Conservation (phyloP, 1,284 basidiomycete species). For the Ceratobasidium sp. region DNA sequence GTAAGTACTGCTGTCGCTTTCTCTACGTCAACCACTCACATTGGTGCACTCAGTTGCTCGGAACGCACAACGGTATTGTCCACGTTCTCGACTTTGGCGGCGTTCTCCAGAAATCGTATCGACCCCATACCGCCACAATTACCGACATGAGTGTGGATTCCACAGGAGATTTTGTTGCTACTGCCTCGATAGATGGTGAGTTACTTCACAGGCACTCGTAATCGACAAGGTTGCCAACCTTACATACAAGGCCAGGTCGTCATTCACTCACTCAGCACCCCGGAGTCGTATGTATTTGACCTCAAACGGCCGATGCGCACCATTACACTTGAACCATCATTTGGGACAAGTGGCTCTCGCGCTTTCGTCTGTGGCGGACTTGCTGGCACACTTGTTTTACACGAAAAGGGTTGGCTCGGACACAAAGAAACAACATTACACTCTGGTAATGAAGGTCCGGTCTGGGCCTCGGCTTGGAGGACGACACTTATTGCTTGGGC, state of each 20-base stretch:
- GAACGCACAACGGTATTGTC: constrained; percentile 92
- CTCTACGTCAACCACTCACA: constrained; percentile 39
- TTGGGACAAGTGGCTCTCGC: constrained; percentile 82
- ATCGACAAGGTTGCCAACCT: constrained; percentile 48
- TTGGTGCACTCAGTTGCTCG: constrained; percentile 67
- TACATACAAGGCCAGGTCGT: constrained; percentile 79
- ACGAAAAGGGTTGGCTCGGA: constrained; percentile 97
- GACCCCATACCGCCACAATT: constrained; percentile 91
- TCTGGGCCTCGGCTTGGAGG: constrained; percentile 92
- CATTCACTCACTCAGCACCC: constrained; percentile 83
- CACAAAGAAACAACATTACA: constrained; percentile 91
- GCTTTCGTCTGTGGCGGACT: constrained; percentile 94
- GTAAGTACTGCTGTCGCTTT: constrained; percentile 59
- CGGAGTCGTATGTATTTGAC: constrained; percentile 89
- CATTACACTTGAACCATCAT: constrained; percentile 91
- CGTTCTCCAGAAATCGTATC: constrained; percentile 87
- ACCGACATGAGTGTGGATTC: constrained; percentile 87
- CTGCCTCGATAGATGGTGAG: constrained; percentile 93
- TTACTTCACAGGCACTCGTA: constrained; percentile 27
- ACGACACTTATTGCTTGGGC: constrained; percentile 94
- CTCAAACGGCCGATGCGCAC: constrained; percentile 93
- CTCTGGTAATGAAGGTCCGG: constrained; percentile 87
- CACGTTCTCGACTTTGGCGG: constrained; percentile 86
- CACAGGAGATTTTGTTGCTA: constrained; percentile 89
- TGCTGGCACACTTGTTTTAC: constrained; percentile 84